Conservation (phyloP, 371 early-diverging fungal species). For the Synchytrium microbalum region DNA sequence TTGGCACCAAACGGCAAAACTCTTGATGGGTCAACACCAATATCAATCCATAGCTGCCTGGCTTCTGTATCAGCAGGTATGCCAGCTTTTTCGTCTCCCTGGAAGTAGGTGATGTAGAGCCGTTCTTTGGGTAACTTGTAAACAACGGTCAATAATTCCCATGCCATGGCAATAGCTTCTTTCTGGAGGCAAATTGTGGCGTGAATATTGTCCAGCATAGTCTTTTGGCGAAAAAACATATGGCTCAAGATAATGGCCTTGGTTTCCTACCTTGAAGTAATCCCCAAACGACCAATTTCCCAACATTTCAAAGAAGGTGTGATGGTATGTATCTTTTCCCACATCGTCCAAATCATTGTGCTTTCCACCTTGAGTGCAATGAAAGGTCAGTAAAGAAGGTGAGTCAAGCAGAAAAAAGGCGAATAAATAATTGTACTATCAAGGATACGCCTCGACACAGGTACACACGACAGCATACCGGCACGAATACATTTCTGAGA, state of each 20-base stretch:
- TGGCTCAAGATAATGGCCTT: no score
- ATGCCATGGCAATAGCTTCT: conserved; percentile 88
- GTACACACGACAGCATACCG: conserved; percentile 49
- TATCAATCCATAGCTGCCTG: conserved; percentile 84
- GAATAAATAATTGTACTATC: background rate
- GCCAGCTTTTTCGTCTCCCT: conserved; percentile 78
- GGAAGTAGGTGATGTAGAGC: conserved; percentile 98
- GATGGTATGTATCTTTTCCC: conserved; percentile 99
- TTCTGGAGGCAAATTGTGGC: conserved; percentile 31
- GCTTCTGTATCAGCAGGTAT: conserved; percentile 90
- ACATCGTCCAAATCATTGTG: conserved; percentile 99
- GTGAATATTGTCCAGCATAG: background rate
- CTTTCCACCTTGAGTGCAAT: conserved; percentile 80
- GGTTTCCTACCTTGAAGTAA: conserved; percentile 88
- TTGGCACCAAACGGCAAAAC: conserved; percentile 87
- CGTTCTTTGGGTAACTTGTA: conserved; percentile 79
- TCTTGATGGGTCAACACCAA: conserved; percentile 78
- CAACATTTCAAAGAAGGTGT: conserved; percentile 99
- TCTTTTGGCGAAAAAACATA: no score
- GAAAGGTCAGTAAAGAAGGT: background rate
- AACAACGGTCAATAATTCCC: conserved; percentile 92
- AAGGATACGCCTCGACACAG: no score
- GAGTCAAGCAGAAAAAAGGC: background rate
- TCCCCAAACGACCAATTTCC: conserved; percentile 99
- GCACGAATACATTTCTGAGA: conserved; percentile 99